Conservation (phyloP, 441 rosid genomes). For the Euphorbia corollata region DNA sequence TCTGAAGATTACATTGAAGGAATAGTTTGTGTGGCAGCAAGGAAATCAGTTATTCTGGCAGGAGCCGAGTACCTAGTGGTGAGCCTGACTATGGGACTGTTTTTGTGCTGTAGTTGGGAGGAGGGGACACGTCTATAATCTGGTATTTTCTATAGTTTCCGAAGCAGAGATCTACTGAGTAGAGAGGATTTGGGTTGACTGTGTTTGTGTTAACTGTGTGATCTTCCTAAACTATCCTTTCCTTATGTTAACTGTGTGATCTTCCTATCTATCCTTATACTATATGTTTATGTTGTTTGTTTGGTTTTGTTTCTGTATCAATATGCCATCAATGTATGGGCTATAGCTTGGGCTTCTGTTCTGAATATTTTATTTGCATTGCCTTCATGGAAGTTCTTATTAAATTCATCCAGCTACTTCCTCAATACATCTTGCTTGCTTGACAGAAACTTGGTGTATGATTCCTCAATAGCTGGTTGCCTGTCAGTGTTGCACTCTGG, state of each 20-base stretch:
- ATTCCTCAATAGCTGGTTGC: slow-evolving; percentile 81
- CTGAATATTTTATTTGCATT: slow-evolving; percentile 9
- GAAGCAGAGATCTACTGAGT: background rate
- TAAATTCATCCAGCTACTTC: slow-evolving; percentile 8
- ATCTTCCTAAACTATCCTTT: background rate
- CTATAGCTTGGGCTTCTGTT: background rate
- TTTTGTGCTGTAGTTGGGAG: background rate
- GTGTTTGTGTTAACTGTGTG: background rate
- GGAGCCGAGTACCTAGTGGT: background rate
- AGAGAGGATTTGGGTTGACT: background rate
- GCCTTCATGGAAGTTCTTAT: background rate
- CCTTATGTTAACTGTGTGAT: background rate
- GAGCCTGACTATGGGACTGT: background rate
- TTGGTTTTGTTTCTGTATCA: background rate
- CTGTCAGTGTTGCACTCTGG: slow-evolving; percentile 50
- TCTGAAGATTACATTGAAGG: background rate
- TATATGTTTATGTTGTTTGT: background rate
- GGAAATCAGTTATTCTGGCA: background rate
- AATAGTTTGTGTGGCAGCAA: background rate
- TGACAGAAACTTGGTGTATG: slow-evolving; percentile 67
- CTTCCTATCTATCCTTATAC: background rate
- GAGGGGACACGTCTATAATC: background rate
- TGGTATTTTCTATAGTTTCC: background rate
- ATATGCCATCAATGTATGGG: background rate
- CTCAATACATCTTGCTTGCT: slow-evolving; percentile 18